phyloP scores from a whole-genome alignment of 176 grass and related monocot genomes.

The Rhipidocladum racemiflorum region DNA sequence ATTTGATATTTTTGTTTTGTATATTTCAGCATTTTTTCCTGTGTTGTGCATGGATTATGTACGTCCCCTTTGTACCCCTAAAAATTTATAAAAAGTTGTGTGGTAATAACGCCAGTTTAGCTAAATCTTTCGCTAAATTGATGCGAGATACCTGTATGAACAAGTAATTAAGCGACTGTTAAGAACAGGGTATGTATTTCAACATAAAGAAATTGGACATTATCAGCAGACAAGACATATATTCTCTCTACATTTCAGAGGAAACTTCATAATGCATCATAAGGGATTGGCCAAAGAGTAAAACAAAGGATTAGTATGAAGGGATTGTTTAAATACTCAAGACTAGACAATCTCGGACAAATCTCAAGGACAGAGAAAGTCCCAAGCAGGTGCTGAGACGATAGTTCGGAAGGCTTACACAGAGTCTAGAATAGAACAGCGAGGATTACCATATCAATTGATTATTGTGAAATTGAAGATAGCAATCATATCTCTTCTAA shows the following conservation, averaged over 20 bases:
- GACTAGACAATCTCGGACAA: neutral
- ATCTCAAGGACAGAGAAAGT: neutral
- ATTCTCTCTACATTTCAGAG: neutral
- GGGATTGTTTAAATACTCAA: neutral
- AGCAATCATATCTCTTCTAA: neutral
- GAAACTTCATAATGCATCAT: neutral
- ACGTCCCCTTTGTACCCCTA: too few species aligned
- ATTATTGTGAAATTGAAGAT: neutral
- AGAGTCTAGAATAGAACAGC: neutral
- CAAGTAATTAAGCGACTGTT: neutral
- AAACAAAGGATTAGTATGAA: neutral
- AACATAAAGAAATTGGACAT: neutral
- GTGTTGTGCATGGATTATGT: too few species aligned
- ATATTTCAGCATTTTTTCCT: too few species aligned
- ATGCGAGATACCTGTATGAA: neutral
- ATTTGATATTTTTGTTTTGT: too few species aligned
- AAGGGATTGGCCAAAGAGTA: neutral
- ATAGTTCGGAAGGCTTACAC: neutral
- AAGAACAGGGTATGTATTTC: neutral
- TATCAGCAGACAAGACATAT: neutral
- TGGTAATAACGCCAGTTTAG: neutral
- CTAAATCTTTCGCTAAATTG: neutral
- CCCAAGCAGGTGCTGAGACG: neutral
- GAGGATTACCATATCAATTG: neutral
- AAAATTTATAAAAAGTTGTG: neutral